Evolutionary conservation across 1,139 yeast species (phyloP), one percentile per base, ranked within the genome.

Genomic region (Blastobotrys arbuscula): DNA sequence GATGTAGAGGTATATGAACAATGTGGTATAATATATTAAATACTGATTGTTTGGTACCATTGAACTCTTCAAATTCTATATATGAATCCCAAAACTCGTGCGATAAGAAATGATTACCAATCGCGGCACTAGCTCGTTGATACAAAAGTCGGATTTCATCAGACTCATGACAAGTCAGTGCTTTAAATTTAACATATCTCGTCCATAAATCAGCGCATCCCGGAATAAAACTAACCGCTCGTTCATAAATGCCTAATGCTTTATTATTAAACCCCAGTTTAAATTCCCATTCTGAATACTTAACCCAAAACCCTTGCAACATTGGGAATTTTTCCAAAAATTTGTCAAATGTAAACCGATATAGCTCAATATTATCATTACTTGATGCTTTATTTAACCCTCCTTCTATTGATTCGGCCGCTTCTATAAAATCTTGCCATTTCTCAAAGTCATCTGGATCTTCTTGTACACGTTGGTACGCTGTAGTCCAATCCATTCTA

Each of bases 21-120:
- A 84, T 68, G 40, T 81, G 72, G 48, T 89, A 70, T 35, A 89
- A 66, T 12, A 88, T 56, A 39, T 64, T 59, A 48, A 67, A 67
- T 61, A 42, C 69, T 53, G 51, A 74, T 50, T 73, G 73, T 13
- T 68, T 52, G 53, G 64, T 59, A 58, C 71, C 55, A 19, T 50
- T 49, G 16, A 51, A 58, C 65, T 71, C 59, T 61, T 74, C 68
- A 72, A 81, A 81, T 8, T 77, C 72, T 37, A 90, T 61, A 60
- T 86, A 90, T 40, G 78, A 62, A 54, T 79, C 82, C 80, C 95
- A 92, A 58, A 90, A 82, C 48, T 82, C 82, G 58, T 79, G 85
- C 15, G 85, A 68, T 58, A 81, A 76, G 59, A 80, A 92, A 66
- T 90, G 95, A 46, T 65, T 61, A 0, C 98, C 97, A 34, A 90